phyloP scores from a whole-genome alignment of 495 filamentous ascomycete species.

The Penicillium soppii region DNA sequence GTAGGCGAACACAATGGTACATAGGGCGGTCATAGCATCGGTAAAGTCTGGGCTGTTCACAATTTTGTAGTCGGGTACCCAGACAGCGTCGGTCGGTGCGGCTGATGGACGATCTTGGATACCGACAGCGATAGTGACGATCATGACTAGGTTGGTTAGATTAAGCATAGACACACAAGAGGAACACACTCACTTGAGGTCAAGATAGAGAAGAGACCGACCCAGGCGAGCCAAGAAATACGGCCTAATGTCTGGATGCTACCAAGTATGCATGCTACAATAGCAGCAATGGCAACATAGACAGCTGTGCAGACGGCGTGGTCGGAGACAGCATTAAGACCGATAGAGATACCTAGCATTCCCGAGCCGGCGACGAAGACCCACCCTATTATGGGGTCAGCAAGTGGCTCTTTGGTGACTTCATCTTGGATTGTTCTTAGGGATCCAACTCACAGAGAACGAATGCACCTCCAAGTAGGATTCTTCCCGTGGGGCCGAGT shows the following conservation, averaged over 20 bases:
- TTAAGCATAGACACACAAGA: background rate
- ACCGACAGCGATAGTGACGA: constrained; percentile 65
- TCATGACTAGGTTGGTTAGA: constrained; percentile 52
- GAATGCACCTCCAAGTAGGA: constrained; percentile 57
- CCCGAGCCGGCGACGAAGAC: constrained; percentile 31
- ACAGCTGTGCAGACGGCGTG: constrained; percentile 59
- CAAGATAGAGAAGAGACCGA: constrained; percentile 32
- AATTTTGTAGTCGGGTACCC: constrained; percentile 23
- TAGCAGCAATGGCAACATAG: constrained; percentile 30
- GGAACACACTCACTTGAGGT: constrained; percentile 41
- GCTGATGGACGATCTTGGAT: constrained; percentile 37
- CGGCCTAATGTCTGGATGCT: constrained; percentile 34
- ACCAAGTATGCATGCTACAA: constrained; percentile 23
- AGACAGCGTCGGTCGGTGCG: constrained; percentile 18
- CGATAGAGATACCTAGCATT: constrained; percentile 69
- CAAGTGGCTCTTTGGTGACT: constrained; percentile 50
- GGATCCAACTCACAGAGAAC: constrained; percentile 15
- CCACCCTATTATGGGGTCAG: constrained; percentile 36
- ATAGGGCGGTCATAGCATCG: constrained; percentile 52
- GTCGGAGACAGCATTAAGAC: constrained; percentile 60
- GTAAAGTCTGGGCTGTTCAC: constrained; percentile 25
- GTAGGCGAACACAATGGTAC: constrained; percentile 65
- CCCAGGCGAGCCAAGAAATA: constrained; percentile 37
- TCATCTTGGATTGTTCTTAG: constrained; percentile 12
- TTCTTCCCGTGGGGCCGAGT: constrained; percentile 57